Percentiles rank a stretch among this genome's conserved stretches.
Evolutionary conservation across 2,329 filamentous ascomycete genomes (phyloP).

Genomic region (Xylariales sp.): DNA sequence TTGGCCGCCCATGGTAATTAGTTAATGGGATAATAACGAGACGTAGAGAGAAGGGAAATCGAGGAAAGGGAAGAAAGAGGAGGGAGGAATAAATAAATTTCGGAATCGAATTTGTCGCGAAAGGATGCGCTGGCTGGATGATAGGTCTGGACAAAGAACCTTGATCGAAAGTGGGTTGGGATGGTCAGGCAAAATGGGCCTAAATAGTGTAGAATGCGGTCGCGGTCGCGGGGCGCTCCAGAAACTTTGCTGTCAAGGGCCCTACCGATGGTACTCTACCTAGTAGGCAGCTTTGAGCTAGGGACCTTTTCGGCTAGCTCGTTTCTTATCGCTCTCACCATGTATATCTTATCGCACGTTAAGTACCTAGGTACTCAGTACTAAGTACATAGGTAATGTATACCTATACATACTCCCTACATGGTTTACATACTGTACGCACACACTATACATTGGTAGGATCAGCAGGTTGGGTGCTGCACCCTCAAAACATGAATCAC

Average conservation of each 20-base stretch:
- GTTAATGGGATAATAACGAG: background rate
- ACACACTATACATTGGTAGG: background rate
- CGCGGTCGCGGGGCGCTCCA: slow-evolving; percentile 45
- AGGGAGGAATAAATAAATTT: background rate
- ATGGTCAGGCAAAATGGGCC: slow-evolving; percentile 16
- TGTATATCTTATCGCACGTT: background rate
- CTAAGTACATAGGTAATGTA: too few species aligned
- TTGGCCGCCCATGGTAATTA: slow-evolving; percentile 70
- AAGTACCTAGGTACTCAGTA: too few species aligned
- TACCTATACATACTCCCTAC: background rate
- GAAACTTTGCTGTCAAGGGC: slow-evolving; percentile 25
- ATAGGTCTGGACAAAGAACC: background rate
- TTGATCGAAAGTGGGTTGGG: background rate
- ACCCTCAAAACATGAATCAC: slow-evolving; percentile 17
- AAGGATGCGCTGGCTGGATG: background rate
- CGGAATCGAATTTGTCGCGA: slow-evolving; percentile 17
- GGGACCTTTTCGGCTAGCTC: background rate
- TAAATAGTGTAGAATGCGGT: slow-evolving; percentile 30
- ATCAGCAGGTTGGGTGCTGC: background rate
- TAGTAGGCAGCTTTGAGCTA: background rate
- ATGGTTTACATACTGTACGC: background rate
- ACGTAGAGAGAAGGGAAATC: background rate
- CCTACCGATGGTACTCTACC: background rate
- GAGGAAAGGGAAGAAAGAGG: slow-evolving; percentile 7
- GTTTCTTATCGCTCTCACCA: background rate